Percentiles rank a stretch among this genome's conserved stretches.
These are phyloP conservation scores for Arabidopsis lyrata DNA, from an alignment of 441 rosid genomes.

Conservation along the genomic window DNA sequence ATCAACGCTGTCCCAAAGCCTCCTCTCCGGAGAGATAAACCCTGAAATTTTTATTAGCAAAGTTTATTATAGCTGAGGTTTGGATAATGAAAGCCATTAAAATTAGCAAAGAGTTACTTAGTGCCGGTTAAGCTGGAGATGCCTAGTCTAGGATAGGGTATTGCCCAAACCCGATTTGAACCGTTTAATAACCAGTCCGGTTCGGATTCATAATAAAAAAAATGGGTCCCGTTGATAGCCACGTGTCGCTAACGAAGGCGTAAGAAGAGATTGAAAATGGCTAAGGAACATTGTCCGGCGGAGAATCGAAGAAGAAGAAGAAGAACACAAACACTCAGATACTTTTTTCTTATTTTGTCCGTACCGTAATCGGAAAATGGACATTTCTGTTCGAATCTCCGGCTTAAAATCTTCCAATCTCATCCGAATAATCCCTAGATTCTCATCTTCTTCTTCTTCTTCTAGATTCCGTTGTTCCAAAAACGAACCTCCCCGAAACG, in stretches of 20 bases:
- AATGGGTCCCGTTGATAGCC: constrained; percentile 23
- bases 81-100: not conserved
- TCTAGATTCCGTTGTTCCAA: constrained; percentile 55
- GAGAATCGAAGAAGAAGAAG: constrained; percentile 36
- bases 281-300: constrained; percentile 42
- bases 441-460: constrained; percentile 37
- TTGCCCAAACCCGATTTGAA: not conserved
- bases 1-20: not conserved
- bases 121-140: not conserved
- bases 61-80: not conserved
- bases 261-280: constrained; percentile 33
- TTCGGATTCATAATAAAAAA: not conserved
- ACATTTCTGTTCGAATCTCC: constrained; percentile 52
- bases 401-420: constrained; percentile 39
- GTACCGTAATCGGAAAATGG: constrained; percentile 48
- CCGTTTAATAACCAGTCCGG: constrained; percentile 11
- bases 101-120: not conserved
- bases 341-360: constrained; percentile 10
- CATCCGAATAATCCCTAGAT: constrained; percentile 36
- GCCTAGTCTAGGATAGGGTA: not conserved
- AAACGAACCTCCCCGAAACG: constrained; percentile 50
- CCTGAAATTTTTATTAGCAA: too few relatives aligned
- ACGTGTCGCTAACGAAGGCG: constrained; percentile 27
- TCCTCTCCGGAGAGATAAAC: too few relatives aligned
- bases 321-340: constrained; percentile 3